These are phyloP conservation scores for Aspergillus ostianus DNA, from an alignment of 495 filamentous ascomycete species.

Conservation along the genomic window DNA sequence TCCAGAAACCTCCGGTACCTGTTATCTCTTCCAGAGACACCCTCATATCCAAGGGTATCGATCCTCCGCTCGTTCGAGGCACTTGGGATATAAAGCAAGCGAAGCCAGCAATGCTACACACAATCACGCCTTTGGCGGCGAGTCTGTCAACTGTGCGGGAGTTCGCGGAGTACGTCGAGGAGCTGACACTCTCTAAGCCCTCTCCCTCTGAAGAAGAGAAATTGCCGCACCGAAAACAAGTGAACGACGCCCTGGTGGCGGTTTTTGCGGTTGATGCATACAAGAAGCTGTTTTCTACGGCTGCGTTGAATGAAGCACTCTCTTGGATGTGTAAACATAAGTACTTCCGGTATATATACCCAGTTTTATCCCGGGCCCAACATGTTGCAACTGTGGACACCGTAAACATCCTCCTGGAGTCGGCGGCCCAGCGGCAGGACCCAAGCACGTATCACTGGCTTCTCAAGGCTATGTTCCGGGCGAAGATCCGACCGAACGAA, in stretches of 20 bases:
- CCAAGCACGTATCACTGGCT: slow-evolving; percentile 29
- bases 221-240: slow-evolving; percentile 10
- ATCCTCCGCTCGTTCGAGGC: slow-evolving; percentile 32
- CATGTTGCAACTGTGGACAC: slow-evolving; percentile 40
- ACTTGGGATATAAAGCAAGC: slow-evolving; percentile 25
- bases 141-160: slow-evolving; percentile 26
- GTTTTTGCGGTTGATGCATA: slow-evolving; percentile 27
- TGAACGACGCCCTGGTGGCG: slow-evolving; percentile 19
- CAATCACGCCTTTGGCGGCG: slow-evolving; percentile 10
- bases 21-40: slow-evolving; percentile 28
- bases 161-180: slow-evolving; percentile 36
- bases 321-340: slow-evolving; percentile 35
- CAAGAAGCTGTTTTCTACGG: slow-evolving; percentile 33
- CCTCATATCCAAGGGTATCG: slow-evolving; percentile 16
- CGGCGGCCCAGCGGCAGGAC: slow-evolving; percentile 36
- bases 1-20: slow-evolving; percentile 31
- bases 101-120: slow-evolving; percentile 11
- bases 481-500: slow-evolving; percentile 37
- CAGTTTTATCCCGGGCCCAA: slow-evolving; percentile 30
- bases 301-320: slow-evolving; percentile 42
- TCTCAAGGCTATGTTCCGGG: slow-evolving; percentile 32
- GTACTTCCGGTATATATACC: slow-evolving; percentile 25
- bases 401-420: slow-evolving; percentile 44
- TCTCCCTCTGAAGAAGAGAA: background rate
- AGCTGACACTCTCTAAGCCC: slow-evolving; percentile 22